Evolutionary conservation across 2,329 filamentous ascomycete species (phyloP).

Genomic region (Cucurbitaria berberidis): DNA sequence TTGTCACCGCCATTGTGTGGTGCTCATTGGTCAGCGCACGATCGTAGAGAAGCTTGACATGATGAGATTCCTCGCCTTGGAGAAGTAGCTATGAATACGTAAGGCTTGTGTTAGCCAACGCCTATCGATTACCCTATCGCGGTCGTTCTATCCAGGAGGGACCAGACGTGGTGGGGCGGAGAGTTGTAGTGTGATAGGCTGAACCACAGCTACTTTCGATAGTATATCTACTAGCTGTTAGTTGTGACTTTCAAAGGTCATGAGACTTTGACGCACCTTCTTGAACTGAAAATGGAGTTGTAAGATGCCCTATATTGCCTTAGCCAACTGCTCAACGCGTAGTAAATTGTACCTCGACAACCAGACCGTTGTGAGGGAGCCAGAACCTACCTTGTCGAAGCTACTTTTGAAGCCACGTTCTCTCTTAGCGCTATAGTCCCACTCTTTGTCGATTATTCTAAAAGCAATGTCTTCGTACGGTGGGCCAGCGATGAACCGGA

Average conservation of each 20-base stretch:
- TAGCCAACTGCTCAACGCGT: slow-evolving; percentile 25
- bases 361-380: slow-evolving; percentile 1
- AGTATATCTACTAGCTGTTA: slow-evolving; percentile 53
- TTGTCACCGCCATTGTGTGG: slow-evolving; percentile 16
- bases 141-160: not conserved
- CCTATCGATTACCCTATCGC: slow-evolving; percentile 3
- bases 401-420: slow-evolving; percentile 95
- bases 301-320: slow-evolving; percentile 75
- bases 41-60: slow-evolving; percentile 1
- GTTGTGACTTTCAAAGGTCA: slow-evolving; percentile 6
- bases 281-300: slow-evolving; percentile 99
- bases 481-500: slow-evolving; percentile 91
- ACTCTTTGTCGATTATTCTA: slow-evolving; percentile 96
- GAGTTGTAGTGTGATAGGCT: slow-evolving; percentile 3
- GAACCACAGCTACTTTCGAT: slow-evolving; percentile 49
- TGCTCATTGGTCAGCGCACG: slow-evolving; percentile 7
- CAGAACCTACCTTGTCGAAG: slow-evolving; percentile 86
- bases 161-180: not conserved
- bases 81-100: slow-evolving; percentile 4
- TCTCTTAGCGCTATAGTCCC: slow-evolving; percentile 96
- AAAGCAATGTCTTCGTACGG: slow-evolving; percentile 98
- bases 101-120: slow-evolving; percentile 5
- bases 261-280: slow-evolving; percentile 67
- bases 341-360: too few species aligned
- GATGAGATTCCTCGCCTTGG: not conserved